phyloP scores from a whole-genome alignment of 2,329 filamentous ascomycete genomes.

The Lasiodiplodia sp. region DNA sequence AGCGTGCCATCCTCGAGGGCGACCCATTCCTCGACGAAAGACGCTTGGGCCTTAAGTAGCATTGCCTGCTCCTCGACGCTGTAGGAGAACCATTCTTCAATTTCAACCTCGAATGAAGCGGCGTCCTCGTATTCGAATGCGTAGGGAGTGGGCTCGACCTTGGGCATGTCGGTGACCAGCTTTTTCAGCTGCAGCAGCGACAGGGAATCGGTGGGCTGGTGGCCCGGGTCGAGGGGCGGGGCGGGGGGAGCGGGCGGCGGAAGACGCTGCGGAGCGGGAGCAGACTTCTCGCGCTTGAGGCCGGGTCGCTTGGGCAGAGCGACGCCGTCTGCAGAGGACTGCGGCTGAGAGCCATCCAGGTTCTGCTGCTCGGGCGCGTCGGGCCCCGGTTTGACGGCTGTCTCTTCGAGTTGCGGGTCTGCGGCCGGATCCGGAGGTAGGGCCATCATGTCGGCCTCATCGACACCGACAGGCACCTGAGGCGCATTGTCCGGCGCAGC shows the following conservation, averaged over 20 bases:
- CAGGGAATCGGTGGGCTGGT: slow-evolving; percentile 51
- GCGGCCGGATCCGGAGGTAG: slow-evolving; percentile 41
- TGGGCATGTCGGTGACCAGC: slow-evolving; percentile 54
- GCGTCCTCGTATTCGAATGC: slow-evolving; percentile 72
- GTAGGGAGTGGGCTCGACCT: slow-evolving; percentile 63
- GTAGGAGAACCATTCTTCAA: slow-evolving; percentile 98
- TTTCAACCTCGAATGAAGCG: slow-evolving; percentile 76
- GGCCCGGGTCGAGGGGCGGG: slow-evolving; percentile 39
- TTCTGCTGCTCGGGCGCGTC: slow-evolving; percentile 46
- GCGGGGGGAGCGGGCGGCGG: slow-evolving; percentile 51
- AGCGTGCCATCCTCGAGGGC: slow-evolving; percentile 54
- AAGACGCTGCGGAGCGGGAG: slow-evolving; percentile 50
- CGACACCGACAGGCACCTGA: slow-evolving; percentile 45
- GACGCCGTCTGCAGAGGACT: slow-evolving; percentile 33
- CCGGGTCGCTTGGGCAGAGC: slow-evolving; percentile 46
- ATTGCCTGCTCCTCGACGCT: slow-evolving; percentile 84
- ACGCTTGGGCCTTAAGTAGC: slow-evolving; percentile 74
- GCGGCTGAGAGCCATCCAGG: slow-evolving; percentile 32
- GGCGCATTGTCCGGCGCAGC: slow-evolving; percentile 34
- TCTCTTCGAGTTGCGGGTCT: slow-evolving; percentile 38
- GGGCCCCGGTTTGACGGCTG: slow-evolving; percentile 43
- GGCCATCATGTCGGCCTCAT: slow-evolving; percentile 47
- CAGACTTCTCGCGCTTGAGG: slow-evolving; percentile 50
- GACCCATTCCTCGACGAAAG: slow-evolving; percentile 79
- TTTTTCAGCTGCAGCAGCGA: slow-evolving; percentile 56